These are phyloP conservation scores for Calonectria montana DNA, from an alignment of 2,329 filamentous ascomycete genomes.

Conservation along the genomic window DNA sequence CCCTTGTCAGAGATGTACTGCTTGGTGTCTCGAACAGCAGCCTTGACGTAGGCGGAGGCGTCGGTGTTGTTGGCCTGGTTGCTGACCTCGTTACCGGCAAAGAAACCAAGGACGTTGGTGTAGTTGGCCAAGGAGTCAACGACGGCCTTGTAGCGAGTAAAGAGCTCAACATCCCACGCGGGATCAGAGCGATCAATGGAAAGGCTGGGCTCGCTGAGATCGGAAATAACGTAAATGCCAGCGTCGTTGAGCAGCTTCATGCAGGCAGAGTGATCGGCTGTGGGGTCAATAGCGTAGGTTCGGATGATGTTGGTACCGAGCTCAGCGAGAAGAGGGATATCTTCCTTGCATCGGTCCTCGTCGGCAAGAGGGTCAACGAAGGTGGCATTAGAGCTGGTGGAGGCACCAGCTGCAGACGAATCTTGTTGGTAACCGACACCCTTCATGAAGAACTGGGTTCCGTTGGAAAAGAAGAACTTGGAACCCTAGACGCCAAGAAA, in stretches of 20 bases:
- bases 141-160: conserved; percentile 83
- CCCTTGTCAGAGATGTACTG: conserved; percentile 85
- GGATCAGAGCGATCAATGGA: conserved; percentile 90
- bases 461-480: conserved; percentile 90
- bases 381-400: conserved; percentile 55
- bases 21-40: conserved; percentile 96
- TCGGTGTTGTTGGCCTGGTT: conserved; percentile 89
- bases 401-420: conserved; percentile 65
- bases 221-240: conserved; percentile 95
- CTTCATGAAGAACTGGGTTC: conserved; percentile 81
- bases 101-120: conserved; percentile 95
- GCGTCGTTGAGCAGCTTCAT: conserved; percentile 85
- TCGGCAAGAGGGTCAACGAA: conserved; percentile 90
- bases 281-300: conserved; percentile 92
- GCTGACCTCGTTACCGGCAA: conserved; percentile 97
- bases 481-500: conserved; percentile 63
- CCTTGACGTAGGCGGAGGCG: conserved; percentile 95
- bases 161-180: conserved; percentile 84
- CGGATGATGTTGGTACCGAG: conserved; percentile 93
- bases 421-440: conserved; percentile 97
- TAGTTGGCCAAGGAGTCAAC: conserved; percentile 85
- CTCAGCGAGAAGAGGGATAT: conserved; percentile 83
- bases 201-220: conserved; percentile 82
- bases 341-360: conserved; percentile 77
- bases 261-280: conserved; percentile 80